Conservation (phyloP, 2,329 filamentous ascomycete species). For the Emergomyces orientalis region DNA sequence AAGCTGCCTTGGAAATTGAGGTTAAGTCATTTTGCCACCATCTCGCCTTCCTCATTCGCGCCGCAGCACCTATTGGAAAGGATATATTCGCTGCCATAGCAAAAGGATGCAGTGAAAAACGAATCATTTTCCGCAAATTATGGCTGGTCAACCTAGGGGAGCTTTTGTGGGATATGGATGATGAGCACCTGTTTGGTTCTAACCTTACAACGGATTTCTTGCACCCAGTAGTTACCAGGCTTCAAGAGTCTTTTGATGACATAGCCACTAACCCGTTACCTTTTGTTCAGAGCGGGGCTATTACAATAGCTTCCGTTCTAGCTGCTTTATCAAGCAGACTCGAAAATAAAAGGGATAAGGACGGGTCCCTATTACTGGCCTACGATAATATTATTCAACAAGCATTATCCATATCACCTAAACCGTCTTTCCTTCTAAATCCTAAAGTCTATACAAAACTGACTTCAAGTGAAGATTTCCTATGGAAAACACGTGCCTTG, state of each 20-base stretch:
- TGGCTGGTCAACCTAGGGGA: slow-evolving; percentile 72
- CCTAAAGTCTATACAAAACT: slow-evolving; percentile 77
- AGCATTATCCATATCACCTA: slow-evolving; percentile 61
- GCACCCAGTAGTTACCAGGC: slow-evolving; percentile 43
- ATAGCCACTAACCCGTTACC: slow-evolving; percentile 66
- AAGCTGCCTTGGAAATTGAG: slow-evolving; percentile 68
- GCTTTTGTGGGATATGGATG: slow-evolving; percentile 51
- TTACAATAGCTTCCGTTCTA: slow-evolving; percentile 68
- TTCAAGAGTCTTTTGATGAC: slow-evolving; percentile 62
- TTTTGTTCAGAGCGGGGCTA: slow-evolving; percentile 71
- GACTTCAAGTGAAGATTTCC: slow-evolving; percentile 61
- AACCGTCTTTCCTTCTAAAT: slow-evolving; percentile 80
- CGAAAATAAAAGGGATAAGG: slow-evolving; percentile 45
- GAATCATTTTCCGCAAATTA: slow-evolving; percentile 61
- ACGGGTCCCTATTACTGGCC: slow-evolving; percentile 31
- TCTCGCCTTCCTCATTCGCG: slow-evolving; percentile 52
- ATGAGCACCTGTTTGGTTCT: slow-evolving; percentile 41
- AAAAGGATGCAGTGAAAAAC: slow-evolving; percentile 83
- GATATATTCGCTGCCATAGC: slow-evolving; percentile 58
- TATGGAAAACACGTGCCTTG: slow-evolving; percentile 66
- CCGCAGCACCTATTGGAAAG: slow-evolving; percentile 54
- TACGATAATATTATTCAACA: slow-evolving; percentile 50
- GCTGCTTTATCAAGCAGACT: slow-evolving; percentile 54
- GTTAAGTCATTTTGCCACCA: slow-evolving; percentile 61
- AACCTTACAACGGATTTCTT: slow-evolving; percentile 38